Evolutionary conservation across 768 basidiomycete genomes (phyloP).

Genomic region (Auricularia cornea): DNA sequence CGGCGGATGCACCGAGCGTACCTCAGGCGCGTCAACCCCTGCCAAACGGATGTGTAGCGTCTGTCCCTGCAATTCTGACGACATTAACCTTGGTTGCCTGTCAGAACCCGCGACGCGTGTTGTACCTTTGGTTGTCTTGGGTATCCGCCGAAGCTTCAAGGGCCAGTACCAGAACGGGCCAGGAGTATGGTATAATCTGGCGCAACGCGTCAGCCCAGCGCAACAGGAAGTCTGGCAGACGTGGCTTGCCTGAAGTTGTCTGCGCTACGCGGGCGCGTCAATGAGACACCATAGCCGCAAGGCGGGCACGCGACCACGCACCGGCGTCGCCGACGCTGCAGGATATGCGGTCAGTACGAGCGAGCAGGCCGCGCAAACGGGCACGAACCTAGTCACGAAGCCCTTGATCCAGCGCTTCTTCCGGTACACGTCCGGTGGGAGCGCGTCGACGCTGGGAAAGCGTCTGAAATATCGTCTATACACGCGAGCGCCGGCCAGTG

Average conservation of each 20-base stretch:
- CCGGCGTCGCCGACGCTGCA: constrained; percentile 77
- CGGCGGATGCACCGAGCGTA: constrained; percentile 16
- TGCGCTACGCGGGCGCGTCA: neutral
- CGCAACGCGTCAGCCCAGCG: constrained; percentile 28
- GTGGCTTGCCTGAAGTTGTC: neutral
- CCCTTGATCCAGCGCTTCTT: constrained; percentile 67
- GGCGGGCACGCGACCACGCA: constrained; percentile 19
- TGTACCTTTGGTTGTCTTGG: constrained; percentile 44
- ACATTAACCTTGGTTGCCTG: neutral
- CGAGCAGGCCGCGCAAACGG: constrained; percentile 4
- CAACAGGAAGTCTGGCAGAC: neutral
- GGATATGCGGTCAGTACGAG: neutral
- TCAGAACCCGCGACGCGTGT: neutral
- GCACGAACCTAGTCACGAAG: constrained; percentile 60
- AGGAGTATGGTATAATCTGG: constrained; percentile 81
- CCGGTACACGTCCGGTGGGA: constrained; percentile 54
- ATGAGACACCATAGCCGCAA: neutral
- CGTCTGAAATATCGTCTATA: constrained; percentile 50
- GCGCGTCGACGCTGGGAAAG: constrained; percentile 56
- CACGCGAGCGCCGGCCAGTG: constrained; percentile 18
- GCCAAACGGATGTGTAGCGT: constrained; percentile 85
- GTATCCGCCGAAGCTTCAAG: constrained; percentile 58
- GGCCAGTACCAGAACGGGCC: constrained; percentile 68
- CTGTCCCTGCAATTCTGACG: constrained; percentile 60
- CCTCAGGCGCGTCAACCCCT: constrained; percentile 92